These are phyloP conservation scores for Gossypium raimondii DNA, from an alignment of 345 rosid genomes.

Conservation along the genomic window DNA sequence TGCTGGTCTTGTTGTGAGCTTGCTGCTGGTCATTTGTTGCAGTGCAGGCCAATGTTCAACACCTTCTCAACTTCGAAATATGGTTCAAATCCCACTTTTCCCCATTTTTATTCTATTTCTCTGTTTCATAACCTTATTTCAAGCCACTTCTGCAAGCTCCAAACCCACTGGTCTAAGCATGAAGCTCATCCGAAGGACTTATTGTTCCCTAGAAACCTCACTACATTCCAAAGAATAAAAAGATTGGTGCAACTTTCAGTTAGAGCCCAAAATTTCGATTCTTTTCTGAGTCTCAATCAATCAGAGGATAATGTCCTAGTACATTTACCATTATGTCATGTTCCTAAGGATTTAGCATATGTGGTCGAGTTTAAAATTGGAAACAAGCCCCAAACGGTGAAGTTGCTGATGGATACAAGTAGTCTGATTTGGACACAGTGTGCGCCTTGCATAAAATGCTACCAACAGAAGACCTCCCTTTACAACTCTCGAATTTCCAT, in stretches of 20 bases:
- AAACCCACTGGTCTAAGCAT: neutral
- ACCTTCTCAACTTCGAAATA: neutral
- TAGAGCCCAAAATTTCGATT: neutral
- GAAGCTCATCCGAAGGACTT: neutral
- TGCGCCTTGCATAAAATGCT: neutral
- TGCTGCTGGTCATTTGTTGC: too few species aligned
- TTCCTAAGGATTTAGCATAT: neutral
- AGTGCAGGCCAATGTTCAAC: too few species aligned
- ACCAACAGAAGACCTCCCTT: neutral
- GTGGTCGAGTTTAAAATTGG: neutral
- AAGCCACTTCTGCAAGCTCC: neutral
- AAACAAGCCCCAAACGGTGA: neutral
- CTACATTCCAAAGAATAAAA: neutral
- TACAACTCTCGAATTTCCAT: neutral
- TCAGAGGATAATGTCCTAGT: neutral
- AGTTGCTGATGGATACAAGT: neutral
- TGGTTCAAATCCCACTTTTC: neutral
- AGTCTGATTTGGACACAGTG: neutral
- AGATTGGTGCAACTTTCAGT: neutral
- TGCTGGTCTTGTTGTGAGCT: too few species aligned
- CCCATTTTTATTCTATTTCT: neutral
- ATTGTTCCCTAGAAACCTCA: neutral
- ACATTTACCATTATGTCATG: neutral
- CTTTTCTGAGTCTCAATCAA: too few species aligned
- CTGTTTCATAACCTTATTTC: neutral